Base-by-base conservation (phyloP, 2,329 filamentous ascomycete species). In the Ophiostoma sp. region DNA sequence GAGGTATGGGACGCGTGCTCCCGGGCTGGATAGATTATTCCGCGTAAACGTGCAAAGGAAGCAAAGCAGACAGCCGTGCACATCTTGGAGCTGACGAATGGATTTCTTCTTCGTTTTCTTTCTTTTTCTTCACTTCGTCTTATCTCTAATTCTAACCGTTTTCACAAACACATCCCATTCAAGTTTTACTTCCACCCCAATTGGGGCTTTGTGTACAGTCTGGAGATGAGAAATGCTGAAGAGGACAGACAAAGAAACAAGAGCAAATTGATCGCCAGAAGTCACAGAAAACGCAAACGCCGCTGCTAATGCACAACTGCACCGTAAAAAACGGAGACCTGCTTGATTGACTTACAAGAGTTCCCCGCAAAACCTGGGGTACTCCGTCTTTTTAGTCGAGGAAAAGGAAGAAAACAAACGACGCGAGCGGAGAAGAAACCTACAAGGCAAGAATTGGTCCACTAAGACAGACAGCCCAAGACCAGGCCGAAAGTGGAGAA, bases 321-420 rank as follows among this genome's bases (percentile, higher is more conserved):
- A 55, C 50, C 7, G 19, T 59, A 8, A n/a, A 28, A 66, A 45
- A 31, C 22, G 39, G 36, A 28, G 61, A 1, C 9, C 12, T 55
- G n/a, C n/a, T 17, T 36, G 28, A 11, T n/a, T 61, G 28, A 36
- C 19, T 69, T 68, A 48, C 63, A 69, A 3, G 42, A 31, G n/a
- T 50, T 31, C 63, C 39, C 36, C 61, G 63, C 63, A 66, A 48
- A 66, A 66, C 63, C 63, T 66, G 63, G 63, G 63, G 63, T 66
- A 66, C 57, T 61, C 12, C 57, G 57, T 33, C 3, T 33, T 28
- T 28, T 48, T 31, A 6, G 11, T 17, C 22, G 6, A 48, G 22
- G 22, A 48, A 48, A 31, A 2, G 28, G 25, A 36, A n/a, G 25
- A 33, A 33, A 61, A 36, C 12, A 28, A 31, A 66, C 63, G 39